Evolutionary conservation across 129 eudicot species (phyloP).

Genomic region (Dittrichia graveolens): DNA sequence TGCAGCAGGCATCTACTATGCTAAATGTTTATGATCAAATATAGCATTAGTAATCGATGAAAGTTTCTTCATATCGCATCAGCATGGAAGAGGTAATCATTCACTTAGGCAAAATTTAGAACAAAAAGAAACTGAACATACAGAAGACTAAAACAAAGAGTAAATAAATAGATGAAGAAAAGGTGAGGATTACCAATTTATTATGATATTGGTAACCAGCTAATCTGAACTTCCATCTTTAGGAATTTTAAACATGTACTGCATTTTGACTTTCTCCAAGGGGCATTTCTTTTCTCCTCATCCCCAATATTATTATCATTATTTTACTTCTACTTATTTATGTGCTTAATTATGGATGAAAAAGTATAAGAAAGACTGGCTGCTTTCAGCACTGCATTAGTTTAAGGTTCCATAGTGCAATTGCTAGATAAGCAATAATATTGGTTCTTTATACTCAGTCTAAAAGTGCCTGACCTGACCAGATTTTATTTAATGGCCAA

Average conservation of each 20-base stretch:
- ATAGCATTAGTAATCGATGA: no score
- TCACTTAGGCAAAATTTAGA: not conserved
- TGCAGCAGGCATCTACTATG: no score
- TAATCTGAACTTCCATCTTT: slow-evolving; percentile 1
- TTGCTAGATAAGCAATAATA: slow-evolving; percentile 33
- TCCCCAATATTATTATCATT: slow-evolving; percentile 18
- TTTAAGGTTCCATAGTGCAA: slow-evolving; percentile 37
- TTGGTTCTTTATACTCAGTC: slow-evolving; percentile 10
- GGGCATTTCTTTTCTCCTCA: slow-evolving; percentile 37
- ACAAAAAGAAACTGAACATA: not conserved
- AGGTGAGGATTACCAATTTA: slow-evolving; percentile 8
- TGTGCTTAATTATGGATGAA: slow-evolving; percentile 20
- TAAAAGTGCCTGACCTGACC: slow-evolving; percentile 29
- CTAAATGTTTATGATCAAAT: no score
- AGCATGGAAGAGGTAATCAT: not conserved
- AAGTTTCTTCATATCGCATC: not conserved
- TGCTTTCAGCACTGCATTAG: slow-evolving; percentile 34
- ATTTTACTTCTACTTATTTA: slow-evolving; percentile 11
- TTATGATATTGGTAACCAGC: slow-evolving; percentile 24
- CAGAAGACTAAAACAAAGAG: not conserved
- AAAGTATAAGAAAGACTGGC: slow-evolving; percentile 26
- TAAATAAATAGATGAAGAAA: not conserved
- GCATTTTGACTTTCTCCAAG: slow-evolving; percentile 39
- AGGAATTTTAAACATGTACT: slow-evolving; percentile 17
- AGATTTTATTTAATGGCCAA: slow-evolving; percentile 22